Conservation (phyloP, 352 stramenopile genomes). For the Phytophthora fragariaefolia region DNA sequence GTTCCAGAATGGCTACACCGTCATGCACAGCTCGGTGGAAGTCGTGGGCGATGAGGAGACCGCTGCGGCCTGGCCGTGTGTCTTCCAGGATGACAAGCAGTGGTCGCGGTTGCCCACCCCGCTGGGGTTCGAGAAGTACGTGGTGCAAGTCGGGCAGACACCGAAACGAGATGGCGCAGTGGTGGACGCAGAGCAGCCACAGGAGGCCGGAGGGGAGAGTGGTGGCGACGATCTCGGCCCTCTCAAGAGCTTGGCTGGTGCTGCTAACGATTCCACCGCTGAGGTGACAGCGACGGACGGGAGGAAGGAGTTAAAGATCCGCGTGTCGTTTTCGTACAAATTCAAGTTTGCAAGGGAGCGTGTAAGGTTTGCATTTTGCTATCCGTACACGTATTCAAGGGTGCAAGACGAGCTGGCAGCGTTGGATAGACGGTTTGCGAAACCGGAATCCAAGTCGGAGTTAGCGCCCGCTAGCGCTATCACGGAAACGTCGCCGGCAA, state of each 20-base stretch:
- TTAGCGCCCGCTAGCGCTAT: not conserved
- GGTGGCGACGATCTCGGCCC: conserved; percentile 39
- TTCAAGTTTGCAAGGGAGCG: conserved; percentile 64
- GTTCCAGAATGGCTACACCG: conserved; percentile 77
- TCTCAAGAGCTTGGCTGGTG: not conserved
- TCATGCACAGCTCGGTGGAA: conserved; percentile 71
- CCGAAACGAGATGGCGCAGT: not conserved
- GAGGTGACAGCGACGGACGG: not conserved
- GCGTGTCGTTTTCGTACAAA: conserved; percentile 64
- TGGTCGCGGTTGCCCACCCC: conserved; percentile 49
- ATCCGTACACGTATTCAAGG: conserved; percentile 86
- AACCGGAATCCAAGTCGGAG: not conserved
- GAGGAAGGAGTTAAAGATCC: conserved; percentile 52
- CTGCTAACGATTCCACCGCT: too few relatives aligned
- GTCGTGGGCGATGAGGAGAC: conserved; percentile 31
- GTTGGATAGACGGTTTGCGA: conserved; percentile 42
- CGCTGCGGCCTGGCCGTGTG: conserved; percentile 44
- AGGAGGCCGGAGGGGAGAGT: conserved; percentile 32
- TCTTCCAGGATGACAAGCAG: conserved; percentile 45
- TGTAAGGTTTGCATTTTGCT: conserved; percentile 82
- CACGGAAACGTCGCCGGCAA: conserved; percentile 6
- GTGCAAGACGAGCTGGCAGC: conserved; percentile 53
- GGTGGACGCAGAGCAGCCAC: conserved; percentile 29
- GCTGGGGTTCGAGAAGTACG: conserved; percentile 51
- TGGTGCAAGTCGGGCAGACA: conserved; percentile 3